A percentile compares a stretch with the other conserved stretches of the same genome.
phyloP scores from a whole-genome alignment of 805 yeast species.

The Barnettozyma vustinii region DNA sequence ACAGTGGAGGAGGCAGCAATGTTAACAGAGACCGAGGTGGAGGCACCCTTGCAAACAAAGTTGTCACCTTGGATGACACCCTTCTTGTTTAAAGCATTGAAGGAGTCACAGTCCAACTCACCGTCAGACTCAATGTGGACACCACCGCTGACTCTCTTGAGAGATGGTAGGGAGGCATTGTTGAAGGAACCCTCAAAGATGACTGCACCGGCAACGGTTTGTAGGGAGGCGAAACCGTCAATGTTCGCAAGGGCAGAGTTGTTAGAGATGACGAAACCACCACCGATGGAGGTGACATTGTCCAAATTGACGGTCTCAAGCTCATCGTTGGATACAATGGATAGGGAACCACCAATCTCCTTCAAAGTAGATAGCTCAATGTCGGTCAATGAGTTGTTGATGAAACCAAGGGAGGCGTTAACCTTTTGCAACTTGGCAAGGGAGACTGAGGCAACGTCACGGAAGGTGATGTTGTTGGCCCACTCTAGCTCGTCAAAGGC shows the following conservation, averaged over 20 bases:
- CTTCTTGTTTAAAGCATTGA: constrained; percentile 62
- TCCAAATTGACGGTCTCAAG: constrained; percentile 67
- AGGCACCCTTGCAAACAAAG: constrained; percentile 67
- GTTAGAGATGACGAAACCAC: constrained; percentile 89
- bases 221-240: constrained; percentile 68
- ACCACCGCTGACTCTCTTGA: constrained; percentile 87
- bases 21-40: constrained; percentile 41
- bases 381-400: constrained; percentile 59
- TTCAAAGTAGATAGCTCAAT: constrained; percentile 51
- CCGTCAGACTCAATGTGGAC: constrained; percentile 73
- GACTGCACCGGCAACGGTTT: constrained; percentile 85
- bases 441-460: constrained; percentile 70
- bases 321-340: constrained; percentile 68
- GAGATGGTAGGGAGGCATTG: constrained; percentile 68
- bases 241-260: constrained; percentile 66
- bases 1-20: constrained; percentile 27
- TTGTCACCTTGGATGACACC: constrained; percentile 91
- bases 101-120: constrained; percentile 75
- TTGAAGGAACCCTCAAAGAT: constrained; percentile 73
- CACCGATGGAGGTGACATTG: constrained; percentile 69
- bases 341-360: constrained; percentile 73
- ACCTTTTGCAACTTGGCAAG: constrained; percentile 63
- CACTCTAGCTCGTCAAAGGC: constrained; percentile 62
- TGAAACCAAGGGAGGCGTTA: constrained; percentile 79
- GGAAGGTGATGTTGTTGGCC: constrained; percentile 87